Evolutionary conservation across 768 basidiomycete species (phyloP).

Genomic region (Amanita fuliginea): DNA sequence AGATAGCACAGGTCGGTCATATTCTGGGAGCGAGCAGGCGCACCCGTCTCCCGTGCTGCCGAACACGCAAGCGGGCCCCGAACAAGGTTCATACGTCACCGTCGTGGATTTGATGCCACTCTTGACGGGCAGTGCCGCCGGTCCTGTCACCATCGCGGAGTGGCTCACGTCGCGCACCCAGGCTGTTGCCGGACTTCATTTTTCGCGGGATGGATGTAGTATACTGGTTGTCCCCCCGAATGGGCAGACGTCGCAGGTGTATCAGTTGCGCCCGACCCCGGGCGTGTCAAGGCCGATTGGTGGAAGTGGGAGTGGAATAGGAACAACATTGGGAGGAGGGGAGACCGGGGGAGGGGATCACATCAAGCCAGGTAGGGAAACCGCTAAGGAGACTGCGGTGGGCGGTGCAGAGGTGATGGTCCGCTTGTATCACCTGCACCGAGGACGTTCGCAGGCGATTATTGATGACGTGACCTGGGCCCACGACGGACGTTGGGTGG

Average conservation of each 20-base stretch:
- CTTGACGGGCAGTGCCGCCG: neutral
- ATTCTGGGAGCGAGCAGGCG: conserved; percentile 2
- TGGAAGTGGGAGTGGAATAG: neutral
- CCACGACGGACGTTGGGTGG: conserved; percentile 56
- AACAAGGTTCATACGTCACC: conserved; percentile 35
- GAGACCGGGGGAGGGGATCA: neutral
- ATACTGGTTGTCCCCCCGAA: conserved; percentile 41
- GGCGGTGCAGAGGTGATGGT: conserved; percentile 18
- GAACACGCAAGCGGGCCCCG: conserved; percentile 9
- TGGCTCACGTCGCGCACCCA: conserved; percentile 38
- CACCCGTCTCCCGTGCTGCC: conserved; percentile 13
- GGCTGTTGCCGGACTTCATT: conserved; percentile 34
- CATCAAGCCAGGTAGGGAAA: neutral
- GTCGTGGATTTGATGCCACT: conserved; percentile 41
- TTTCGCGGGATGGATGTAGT: conserved; percentile 42
- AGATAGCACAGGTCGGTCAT: conserved; percentile 3
- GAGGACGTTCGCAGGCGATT: conserved; percentile 62
- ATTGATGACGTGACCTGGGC: conserved; percentile 47
- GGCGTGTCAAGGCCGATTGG: neutral
- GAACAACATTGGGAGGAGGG: neutral
- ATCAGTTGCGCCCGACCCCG: conserved; percentile 23
- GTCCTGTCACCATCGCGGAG: conserved; percentile 27
- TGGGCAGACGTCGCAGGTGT: conserved; percentile 43
- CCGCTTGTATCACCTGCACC: conserved; percentile 57
- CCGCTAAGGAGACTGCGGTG: neutral